phyloP scores from a whole-genome alignment of 2,329 filamentous ascomycete genomes.

The Microcyclospora tardicrescens region DNA sequence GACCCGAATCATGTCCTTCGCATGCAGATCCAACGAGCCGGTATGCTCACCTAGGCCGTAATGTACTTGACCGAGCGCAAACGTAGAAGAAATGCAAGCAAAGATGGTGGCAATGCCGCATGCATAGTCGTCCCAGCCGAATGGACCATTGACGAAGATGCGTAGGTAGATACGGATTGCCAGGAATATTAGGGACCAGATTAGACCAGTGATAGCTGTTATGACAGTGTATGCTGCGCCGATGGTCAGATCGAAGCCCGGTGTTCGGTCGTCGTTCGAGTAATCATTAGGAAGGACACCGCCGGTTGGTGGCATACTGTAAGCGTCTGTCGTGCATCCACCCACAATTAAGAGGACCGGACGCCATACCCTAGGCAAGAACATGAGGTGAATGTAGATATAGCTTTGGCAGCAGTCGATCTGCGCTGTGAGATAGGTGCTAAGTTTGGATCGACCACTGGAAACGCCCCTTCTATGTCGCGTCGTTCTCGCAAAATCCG shows the following conservation, averaged over 20 bases:
- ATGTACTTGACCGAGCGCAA: slow-evolving; percentile 10
- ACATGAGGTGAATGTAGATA: too few relatives aligned
- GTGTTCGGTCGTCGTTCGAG: slow-evolving; percentile 3
- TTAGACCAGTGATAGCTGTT: slow-evolving; percentile 10
- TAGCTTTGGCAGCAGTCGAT: too few relatives aligned
- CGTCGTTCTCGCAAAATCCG: too few relatives aligned
- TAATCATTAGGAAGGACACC: neutral
- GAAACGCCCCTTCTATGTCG: too few relatives aligned
- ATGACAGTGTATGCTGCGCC: slow-evolving; percentile 13
- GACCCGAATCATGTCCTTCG: slow-evolving; percentile 4
- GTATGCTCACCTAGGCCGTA: slow-evolving; percentile 12
- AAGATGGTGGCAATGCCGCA: slow-evolving; percentile 14
- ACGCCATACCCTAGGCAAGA: too few relatives aligned
- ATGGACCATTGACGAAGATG: slow-evolving; percentile 16
- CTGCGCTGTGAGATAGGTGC: too few relatives aligned
- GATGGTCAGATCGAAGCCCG: slow-evolving; percentile 11
- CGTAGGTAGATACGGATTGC: slow-evolving; percentile 17
- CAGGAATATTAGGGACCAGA: slow-evolving; percentile 14
- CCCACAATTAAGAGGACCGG: too few relatives aligned
- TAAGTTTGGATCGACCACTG: too few relatives aligned
- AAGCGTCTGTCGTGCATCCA: too few relatives aligned
- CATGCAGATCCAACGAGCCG: neutral
- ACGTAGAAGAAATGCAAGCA: slow-evolving; percentile 1
- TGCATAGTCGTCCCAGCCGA: slow-evolving; percentile 16
- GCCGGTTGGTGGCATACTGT: too few relatives aligned